Base-by-base conservation (phyloP, 805 yeast species). In the Candida saitoana region DNA sequence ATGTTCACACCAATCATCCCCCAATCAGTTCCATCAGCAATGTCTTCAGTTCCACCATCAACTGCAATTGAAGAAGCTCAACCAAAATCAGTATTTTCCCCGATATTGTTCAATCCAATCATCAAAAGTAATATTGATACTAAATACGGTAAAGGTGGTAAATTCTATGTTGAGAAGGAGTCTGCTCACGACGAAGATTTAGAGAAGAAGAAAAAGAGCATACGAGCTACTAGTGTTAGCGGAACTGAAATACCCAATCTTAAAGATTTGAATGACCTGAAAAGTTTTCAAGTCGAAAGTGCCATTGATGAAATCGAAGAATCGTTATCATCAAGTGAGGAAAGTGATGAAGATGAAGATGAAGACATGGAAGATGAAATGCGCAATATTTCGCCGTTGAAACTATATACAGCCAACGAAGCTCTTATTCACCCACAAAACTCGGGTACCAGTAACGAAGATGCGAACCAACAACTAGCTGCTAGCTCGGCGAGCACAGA, bases 111-210 rank as follows among this genome's bases (percentile, higher is more conserved):
- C 63, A 84, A 87, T 52, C 96, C 96, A 0, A 74, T 83, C 15
- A 84, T 87, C 41, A 81, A 80, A 43, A 75, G 77, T 36, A 80
- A 77, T 44, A 81, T 91, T 31, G 98, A 91, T 56, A 80, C 85
- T 43, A 91, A 91, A 55, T 91, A 91, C 54, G 82, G 83, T 9
- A 74, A 75, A 48, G 99, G 99, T 4, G 99, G 99, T 2, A 85
- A 90, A 55, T 91, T 86, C 56, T 89, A 81, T 56, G 87, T 85
- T 12, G 65, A 62, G 3, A 58, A 62, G 36, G 73, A 68, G 14
- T 29, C 48, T 12, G 40, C 57, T 7, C 42, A 38, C 12, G 64
- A 51, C 17, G 39, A 46, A 3, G 64, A 60, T 15, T 18, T 42
- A 2, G 52, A 50, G 19, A 40, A 51, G 34, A 54, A 51, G 34